Percentiles rank a stretch among this genome's conserved stretches.
phyloP scores from a whole-genome alignment of 495 filamentous ascomycete genomes.

The Lophiostoma macrostomum region DNA sequence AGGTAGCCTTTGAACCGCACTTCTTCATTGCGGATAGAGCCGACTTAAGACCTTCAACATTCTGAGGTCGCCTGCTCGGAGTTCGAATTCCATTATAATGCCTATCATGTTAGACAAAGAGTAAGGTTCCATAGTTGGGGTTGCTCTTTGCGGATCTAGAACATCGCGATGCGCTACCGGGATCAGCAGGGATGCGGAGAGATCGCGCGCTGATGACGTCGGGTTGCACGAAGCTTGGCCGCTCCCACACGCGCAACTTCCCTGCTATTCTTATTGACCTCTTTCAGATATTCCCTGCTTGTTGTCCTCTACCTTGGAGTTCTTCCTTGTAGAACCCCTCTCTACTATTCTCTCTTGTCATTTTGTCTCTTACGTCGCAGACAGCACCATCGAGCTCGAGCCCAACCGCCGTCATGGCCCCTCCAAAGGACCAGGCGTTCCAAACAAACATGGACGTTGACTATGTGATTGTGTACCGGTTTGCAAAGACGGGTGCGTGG shows the following conservation, averaged over 20 bases:
- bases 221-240: slow-evolving; percentile 23
- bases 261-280: slow-evolving; percentile 8
- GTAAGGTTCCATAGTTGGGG: no score
- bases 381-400: not conserved
- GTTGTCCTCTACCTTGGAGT: not conserved
- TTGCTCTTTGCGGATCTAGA: no score
- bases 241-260: slow-evolving; percentile 18
- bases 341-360: not conserved
- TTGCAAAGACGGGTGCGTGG: slow-evolving; percentile 57
- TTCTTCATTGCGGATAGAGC: no score
- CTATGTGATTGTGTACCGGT: slow-evolving; percentile 84
- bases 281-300: not conserved
- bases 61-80: no score
- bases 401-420: slow-evolving; percentile 20
- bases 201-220: no score
- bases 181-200: no score
- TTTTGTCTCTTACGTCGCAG: slow-evolving; percentile 5
- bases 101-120: no score
- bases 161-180: no score
- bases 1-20: no score
- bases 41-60: no score
- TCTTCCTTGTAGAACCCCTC: not conserved
- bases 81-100: no score
- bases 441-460: slow-evolving; percentile 71
- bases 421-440: slow-evolving; percentile 40